Conservation (phyloP, 2,329 filamentous ascomycete species). For the Hypoxylon sp. region DNA sequence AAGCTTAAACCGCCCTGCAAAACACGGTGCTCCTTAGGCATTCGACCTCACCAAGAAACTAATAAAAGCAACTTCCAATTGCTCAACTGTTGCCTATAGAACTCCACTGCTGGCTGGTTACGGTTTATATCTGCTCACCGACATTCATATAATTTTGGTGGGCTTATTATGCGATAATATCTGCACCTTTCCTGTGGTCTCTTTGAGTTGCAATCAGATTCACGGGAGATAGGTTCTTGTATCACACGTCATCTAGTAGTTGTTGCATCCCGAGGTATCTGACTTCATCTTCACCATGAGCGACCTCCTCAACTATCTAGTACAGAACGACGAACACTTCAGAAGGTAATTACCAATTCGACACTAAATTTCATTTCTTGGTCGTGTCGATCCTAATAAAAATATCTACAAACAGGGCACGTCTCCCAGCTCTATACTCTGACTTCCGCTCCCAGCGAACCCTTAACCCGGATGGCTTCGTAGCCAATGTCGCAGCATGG, state of each 20-base stretch:
- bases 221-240: conserved; percentile 1
- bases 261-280: conserved; percentile 2
- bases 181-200: conserved; percentile 3
- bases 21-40: conserved; percentile 17
- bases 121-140: conserved; percentile 8
- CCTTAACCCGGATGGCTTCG: conserved; percentile 85
- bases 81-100: conserved; percentile 16
- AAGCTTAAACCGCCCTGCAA: conserved; percentile 28
- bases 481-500: conserved; percentile 83
- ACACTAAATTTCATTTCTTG: background rate
- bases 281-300: conserved; percentile 57
- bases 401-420: conserved; percentile 61
- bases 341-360: conserved; percentile 54
- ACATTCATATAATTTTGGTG: conserved; percentile 1
- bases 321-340: conserved; percentile 68
- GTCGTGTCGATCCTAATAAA: conserved; percentile 4
- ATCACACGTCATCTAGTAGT: conserved; percentile 5
- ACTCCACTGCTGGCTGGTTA: conserved; percentile 5
- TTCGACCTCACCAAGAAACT: conserved; percentile 11
- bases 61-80: conserved; percentile 2
- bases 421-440: conserved; percentile 86
- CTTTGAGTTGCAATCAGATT: conserved; percentile 6
- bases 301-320: conserved; percentile 73
- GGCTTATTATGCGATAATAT: conserved; percentile 7
- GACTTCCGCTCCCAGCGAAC: conserved; percentile 79